Percentiles rank a stretch among this genome's conserved stretches.
Conservation (phyloP, 1,139 yeast genomes). For the Keqinozyma sinolaborantium region DNA sequence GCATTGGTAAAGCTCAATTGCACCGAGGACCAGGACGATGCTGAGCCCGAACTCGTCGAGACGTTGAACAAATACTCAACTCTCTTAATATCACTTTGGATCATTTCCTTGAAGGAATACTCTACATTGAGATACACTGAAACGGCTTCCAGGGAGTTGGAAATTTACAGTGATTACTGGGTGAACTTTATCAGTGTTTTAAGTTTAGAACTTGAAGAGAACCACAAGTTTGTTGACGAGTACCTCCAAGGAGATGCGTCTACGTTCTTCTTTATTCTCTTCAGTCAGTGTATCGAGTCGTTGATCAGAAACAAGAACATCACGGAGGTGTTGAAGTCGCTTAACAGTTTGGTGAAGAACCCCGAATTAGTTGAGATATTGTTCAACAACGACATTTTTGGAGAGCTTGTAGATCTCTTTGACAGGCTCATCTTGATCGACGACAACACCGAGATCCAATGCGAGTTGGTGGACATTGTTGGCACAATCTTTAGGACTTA, state of each 20-base stretch:
- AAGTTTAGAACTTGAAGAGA: conserved; percentile 58
- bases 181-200: conserved; percentile 74
- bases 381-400: conserved; percentile 66
- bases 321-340: conserved; percentile 46
- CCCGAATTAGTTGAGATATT: conserved; percentile 57
- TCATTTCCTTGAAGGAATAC: conserved; percentile 68
- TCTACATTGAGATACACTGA: conserved; percentile 62
- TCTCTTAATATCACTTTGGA: conserved; percentile 74
- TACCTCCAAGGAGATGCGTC: conserved; percentile 60
- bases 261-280: conserved; percentile 75
- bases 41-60: conserved; percentile 29
- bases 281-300: conserved; percentile 81
- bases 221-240: conserved; percentile 38
- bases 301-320: conserved; percentile 47
- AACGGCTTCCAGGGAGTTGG: conserved; percentile 43
- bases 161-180: conserved; percentile 69
- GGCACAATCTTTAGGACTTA: conserved; percentile 41
- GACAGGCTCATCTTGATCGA: conserved; percentile 69
- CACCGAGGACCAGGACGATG: conserved; percentile 17
- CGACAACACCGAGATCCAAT: conserved; percentile 49
- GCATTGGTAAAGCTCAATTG: conserved; percentile 66
- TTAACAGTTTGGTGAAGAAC: conserved; percentile 56
- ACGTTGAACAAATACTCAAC: conserved; percentile 60
- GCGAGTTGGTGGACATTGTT: conserved; percentile 54
- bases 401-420: conserved; percentile 71